Conservation (phyloP, 768 basidiomycete genomes). For the Mycena belliarum region DNA sequence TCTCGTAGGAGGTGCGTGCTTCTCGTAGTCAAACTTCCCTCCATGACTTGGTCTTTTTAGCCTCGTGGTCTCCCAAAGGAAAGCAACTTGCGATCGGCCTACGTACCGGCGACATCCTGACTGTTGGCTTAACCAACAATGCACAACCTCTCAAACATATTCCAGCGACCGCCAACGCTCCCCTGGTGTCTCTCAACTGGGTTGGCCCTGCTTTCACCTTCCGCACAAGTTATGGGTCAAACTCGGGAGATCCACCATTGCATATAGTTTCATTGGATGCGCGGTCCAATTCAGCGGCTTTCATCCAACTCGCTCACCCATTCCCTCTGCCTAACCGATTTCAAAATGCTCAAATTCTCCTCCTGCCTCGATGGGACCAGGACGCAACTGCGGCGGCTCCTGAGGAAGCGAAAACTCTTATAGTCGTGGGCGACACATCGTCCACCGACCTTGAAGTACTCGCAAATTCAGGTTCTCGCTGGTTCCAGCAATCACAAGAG, state of each 20-base stretch:
- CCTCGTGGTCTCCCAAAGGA: slow-evolving; percentile 85
- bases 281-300: slow-evolving; percentile 40
- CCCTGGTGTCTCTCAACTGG: slow-evolving; percentile 63
- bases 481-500: slow-evolving; percentile 53
- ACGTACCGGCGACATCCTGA: slow-evolving; percentile 67
- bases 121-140: slow-evolving; percentile 60
- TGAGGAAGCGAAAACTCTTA: slow-evolving; percentile 42
- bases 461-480: slow-evolving; percentile 39
- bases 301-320: slow-evolving; percentile 42
- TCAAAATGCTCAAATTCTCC: slow-evolving; percentile 37
- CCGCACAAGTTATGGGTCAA: slow-evolving; percentile 59
- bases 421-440: slow-evolving; percentile 47
- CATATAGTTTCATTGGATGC: slow-evolving; percentile 47
- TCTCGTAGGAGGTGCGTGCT: slow-evolving; percentile 59
- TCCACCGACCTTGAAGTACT: slow-evolving; percentile 52
- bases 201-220: slow-evolving; percentile 69
- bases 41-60: slow-evolving; percentile 43
- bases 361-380: slow-evolving; percentile 51
- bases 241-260: slow-evolving; percentile 36
- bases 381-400: slow-evolving; percentile 27
- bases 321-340: slow-evolving; percentile 42
- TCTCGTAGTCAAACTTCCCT: not conserved
- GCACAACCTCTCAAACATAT: slow-evolving; percentile 58
- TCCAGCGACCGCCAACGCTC: slow-evolving; percentile 53
- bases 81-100: slow-evolving; percentile 81